Conservation (phyloP, 805 yeast species). For the Blastobotrys attinorum region DNA sequence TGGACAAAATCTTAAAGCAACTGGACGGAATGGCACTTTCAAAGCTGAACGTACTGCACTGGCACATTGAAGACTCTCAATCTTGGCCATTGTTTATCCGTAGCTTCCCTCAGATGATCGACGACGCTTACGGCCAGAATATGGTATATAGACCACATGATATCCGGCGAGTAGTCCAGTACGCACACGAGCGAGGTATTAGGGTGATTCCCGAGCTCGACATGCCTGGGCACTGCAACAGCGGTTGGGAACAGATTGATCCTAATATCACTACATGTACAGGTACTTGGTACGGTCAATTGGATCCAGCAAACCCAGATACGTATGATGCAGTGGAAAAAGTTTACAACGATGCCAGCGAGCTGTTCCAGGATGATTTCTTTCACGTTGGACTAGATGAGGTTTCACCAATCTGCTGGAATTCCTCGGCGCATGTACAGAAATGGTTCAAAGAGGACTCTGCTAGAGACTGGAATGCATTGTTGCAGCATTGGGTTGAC, state of each 20-base stretch:
- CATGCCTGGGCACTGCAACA: constrained; percentile 34
- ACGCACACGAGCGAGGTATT: constrained; percentile 31
- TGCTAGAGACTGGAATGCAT: neutral
- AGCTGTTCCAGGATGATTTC: constrained; percentile 28
- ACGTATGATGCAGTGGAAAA: constrained; percentile 29
- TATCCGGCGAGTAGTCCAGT: constrained; percentile 24
- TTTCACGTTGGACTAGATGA: constrained; percentile 38
- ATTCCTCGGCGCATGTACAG: constrained; percentile 19
- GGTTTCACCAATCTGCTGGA: constrained; percentile 28
- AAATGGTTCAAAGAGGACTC: constrained; percentile 13
- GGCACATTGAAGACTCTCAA: constrained; percentile 34
- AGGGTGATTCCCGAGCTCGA: constrained; percentile 37
- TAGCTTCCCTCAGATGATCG: constrained; percentile 31
- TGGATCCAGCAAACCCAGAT: constrained; percentile 27
- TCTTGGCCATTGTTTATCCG: constrained; percentile 33
- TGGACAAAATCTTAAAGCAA: constrained; percentile 26
- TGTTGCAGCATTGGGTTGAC: constrained; percentile 27
- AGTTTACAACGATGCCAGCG: constrained; percentile 29
- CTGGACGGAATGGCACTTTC: constrained; percentile 32
- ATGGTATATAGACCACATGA: constrained; percentile 28
- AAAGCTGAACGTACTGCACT: constrained; percentile 34
- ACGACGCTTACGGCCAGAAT: constrained; percentile 30
- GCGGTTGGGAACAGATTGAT: constrained; percentile 32
- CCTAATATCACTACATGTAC: constrained; percentile 28
- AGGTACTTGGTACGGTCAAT: constrained; percentile 30